Conservation (phyloP, 2,329 filamentous ascomycete species). For the Apiospora aurea region DNA sequence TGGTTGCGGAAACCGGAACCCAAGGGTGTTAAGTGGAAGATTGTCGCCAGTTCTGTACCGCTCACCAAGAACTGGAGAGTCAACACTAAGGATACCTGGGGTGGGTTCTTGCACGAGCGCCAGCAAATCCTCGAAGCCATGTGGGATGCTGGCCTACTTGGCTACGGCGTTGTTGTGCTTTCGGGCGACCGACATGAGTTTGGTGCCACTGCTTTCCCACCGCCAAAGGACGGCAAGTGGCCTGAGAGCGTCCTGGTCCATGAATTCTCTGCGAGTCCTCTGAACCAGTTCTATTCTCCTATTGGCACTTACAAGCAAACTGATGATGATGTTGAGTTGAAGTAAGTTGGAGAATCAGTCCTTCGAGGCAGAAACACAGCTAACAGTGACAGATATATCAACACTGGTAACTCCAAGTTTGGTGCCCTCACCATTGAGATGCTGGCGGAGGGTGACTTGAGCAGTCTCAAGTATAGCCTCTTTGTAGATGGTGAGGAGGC, state of each 20-base stretch:
- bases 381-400: conserved; percentile 68
- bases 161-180: conserved; percentile 81
- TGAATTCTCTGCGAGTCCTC: conserved; percentile 89
- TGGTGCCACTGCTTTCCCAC: conserved; percentile 81
- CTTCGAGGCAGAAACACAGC: conserved; percentile 9
- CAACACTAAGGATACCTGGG: conserved; percentile 91
- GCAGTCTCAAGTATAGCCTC: conserved; percentile 78
- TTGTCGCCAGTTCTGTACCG: conserved; percentile 87
- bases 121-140: conserved; percentile 83
- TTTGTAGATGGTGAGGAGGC: conserved; percentile 82
- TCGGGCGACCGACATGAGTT: conserved; percentile 98
- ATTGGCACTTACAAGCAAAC: conserved; percentile 82
- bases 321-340: conserved; percentile 81
- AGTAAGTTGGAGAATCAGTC: conserved; percentile 64
- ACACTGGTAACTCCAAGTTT: conserved; percentile 88
- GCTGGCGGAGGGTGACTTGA: conserved; percentile 68
- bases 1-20: conserved; percentile 80
- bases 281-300: conserved; percentile 94
- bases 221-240: conserved; percentile 67
- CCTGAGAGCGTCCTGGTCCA: conserved; percentile 72
- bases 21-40: conserved; percentile 87
- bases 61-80: conserved; percentile 98
- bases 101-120: conserved; percentile 85
- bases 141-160: conserved; percentile 82
- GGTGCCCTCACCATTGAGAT: conserved; percentile 81